Evolutionary conservation across 495 filamentous ascomycete genomes (phyloP).

Genomic region (Saxophila tyrrhenica): DNA sequence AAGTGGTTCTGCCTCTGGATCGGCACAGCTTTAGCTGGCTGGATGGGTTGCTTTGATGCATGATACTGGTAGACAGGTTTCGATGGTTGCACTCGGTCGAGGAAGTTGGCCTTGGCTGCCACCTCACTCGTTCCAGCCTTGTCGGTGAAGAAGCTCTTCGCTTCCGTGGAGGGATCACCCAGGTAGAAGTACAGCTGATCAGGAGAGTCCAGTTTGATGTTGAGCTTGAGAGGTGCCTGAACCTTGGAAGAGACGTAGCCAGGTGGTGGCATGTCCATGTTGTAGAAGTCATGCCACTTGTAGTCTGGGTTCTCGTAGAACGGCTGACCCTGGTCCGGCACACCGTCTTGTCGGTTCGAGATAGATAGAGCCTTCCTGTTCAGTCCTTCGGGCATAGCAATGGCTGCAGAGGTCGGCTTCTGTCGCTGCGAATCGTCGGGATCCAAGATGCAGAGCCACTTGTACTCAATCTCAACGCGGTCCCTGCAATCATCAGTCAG

Average conservation of each 20-base stretch:
- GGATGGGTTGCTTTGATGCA: slow-evolving; percentile 1
- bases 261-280: slow-evolving; percentile 17
- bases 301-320: slow-evolving; percentile 48
- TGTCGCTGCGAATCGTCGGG: slow-evolving; percentile 52
- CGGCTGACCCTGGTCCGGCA: slow-evolving; percentile 45
- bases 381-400: slow-evolving; percentile 48
- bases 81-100: slow-evolving; percentile 48
- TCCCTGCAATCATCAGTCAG: slow-evolving; percentile 40
- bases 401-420: slow-evolving; percentile 51
- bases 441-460: slow-evolving; percentile 59
- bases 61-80: slow-evolving; percentile 24
- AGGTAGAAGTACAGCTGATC: slow-evolving; percentile 87
- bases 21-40: too few relatives aligned
- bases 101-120: slow-evolving; percentile 49
- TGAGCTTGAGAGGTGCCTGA: slow-evolving; percentile 32
- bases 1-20: background rate
- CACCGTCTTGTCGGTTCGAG: slow-evolving; percentile 35
- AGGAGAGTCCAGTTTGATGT: slow-evolving; percentile 54
- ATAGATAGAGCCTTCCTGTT: slow-evolving; percentile 25
- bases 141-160: slow-evolving; percentile 84
- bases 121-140: slow-evolving; percentile 48
- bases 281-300: slow-evolving; percentile 77
- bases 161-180: slow-evolving; percentile 76
- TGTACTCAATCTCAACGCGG: slow-evolving; percentile 62
- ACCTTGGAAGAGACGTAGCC: slow-evolving; percentile 35